Base-by-base conservation (phyloP, 495 filamentous ascomycete species). In the Daldinia concentrica region DNA sequence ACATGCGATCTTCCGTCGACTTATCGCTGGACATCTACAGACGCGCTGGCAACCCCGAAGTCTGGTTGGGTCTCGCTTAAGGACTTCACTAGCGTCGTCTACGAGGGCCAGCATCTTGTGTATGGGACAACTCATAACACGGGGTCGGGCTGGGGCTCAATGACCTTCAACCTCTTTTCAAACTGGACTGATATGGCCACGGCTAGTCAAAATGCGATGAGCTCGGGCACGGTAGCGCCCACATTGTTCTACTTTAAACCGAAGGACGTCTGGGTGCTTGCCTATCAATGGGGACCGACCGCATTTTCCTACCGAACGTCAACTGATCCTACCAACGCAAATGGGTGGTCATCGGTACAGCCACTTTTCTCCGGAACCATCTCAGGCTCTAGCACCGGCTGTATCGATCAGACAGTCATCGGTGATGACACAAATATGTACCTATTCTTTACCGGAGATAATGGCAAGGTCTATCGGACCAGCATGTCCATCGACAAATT, bases 361-460 rank as follows among this genome's bases (percentile, higher is more conserved):
- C 56, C 85, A 3, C 85, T 91, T 39, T 90, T 87, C 76, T 77
- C 81, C 2, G 87, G 88, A 36, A 82, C 68, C 29, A 86, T 89
- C 73, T 65, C 83, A 2, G 80, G 71, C 72, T 83, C 83, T 8
- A 70, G 74, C 73, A 86, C 82, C 1, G 85, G 86, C 2, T 66
- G 74, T 12, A 88, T 90, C 75, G 89, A 90, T 74, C 87, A 88
- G 76, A 84, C 86, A 0, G 61, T 90, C 63, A 89, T 90, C 67
- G 86, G 83, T 60, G 89, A 90, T 78, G 74, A 69, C 58, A 77
- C 71, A 2, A 82, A 83, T 71, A 89, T 89, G 84, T 89, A 89
- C 68, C 82, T 90, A 0, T 91, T 90, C 83, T 91, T 90, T 58
- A 81, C 85, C 0, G 89, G 87, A 5, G 89, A 91, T 70, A 87